These are phyloP conservation scores for Symbiotaphrina buchneri DNA, from an alignment of 495 filamentous ascomycete species.

Conservation along the genomic window DNA sequence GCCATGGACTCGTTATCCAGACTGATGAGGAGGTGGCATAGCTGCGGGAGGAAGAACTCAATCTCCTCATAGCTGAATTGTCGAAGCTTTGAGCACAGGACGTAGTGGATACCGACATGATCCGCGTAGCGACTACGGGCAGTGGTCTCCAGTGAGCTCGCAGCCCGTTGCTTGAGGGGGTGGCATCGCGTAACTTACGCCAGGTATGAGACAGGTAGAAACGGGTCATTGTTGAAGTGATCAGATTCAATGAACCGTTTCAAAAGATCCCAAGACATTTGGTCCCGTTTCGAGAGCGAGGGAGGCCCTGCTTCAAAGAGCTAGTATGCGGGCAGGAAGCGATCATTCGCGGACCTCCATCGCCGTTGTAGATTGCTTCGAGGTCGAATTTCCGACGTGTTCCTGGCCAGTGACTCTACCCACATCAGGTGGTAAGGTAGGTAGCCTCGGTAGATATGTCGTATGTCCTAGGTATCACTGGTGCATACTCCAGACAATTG, in stretches of 20 bases:
- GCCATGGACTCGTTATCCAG: constrained; percentile 71
- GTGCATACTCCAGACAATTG: too few relatives aligned
- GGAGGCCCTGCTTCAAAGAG: too few relatives aligned
- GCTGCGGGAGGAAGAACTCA: constrained; percentile 62
- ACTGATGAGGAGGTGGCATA: constrained; percentile 59
- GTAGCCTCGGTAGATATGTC: too few relatives aligned
- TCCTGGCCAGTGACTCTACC: too few relatives aligned
- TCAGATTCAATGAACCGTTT: constrained; percentile 62
- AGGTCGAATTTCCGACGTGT: too few relatives aligned
- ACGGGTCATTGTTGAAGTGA: constrained; percentile 63
- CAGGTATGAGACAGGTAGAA: constrained; percentile 57
- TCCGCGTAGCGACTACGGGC: constrained; percentile 47
- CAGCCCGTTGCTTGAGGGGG: constrained; percentile 3
- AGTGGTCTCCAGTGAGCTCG: constrained; percentile 7
- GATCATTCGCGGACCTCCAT: too few relatives aligned
- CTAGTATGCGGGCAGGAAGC: too few relatives aligned
- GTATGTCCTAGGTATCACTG: too few relatives aligned
- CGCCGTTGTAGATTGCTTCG: too few relatives aligned
- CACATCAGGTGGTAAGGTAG: too few relatives aligned
- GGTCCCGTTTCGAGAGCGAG: too few relatives aligned
- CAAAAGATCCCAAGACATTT: constrained; percentile 25
- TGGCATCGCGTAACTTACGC: constrained; percentile 26
- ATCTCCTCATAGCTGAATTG: constrained; percentile 66
- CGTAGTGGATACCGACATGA: constrained; percentile 62
- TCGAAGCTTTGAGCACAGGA: constrained; percentile 57